These are phyloP conservation scores for Priceomyces medius DNA, from an alignment of 805 yeast genomes.

Conservation along the genomic window DNA sequence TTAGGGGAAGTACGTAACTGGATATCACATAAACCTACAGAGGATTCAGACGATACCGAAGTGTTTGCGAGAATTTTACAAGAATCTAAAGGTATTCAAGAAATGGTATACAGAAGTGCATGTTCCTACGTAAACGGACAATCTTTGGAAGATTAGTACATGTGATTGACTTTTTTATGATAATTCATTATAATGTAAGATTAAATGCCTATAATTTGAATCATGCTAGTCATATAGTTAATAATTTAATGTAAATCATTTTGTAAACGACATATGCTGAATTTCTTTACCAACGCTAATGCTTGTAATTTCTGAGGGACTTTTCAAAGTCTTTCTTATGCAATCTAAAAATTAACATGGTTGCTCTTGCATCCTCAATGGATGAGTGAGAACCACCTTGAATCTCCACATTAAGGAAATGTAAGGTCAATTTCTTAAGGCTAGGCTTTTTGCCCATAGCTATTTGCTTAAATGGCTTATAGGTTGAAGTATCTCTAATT, in stretches of 20 bases:
- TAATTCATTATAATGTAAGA: background rate
- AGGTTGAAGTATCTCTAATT: slow-evolving; percentile 75
- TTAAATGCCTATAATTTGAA: background rate
- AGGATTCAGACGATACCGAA: slow-evolving; percentile 10
- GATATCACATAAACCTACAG: slow-evolving; percentile 9
- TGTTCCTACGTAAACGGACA: slow-evolving; percentile 36
- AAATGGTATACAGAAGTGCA: slow-evolving; percentile 38
- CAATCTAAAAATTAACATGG: slow-evolving; percentile 75
- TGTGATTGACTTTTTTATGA: background rate
- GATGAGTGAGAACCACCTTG: slow-evolving; percentile 81
- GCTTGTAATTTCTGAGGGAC: slow-evolving; percentile 3
- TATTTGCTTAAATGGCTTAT: slow-evolving; percentile 54
- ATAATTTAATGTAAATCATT: slow-evolving; percentile 1
- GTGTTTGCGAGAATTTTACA: slow-evolving; percentile 12
- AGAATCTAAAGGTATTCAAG: slow-evolving; percentile 24
- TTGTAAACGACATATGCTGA: background rate
- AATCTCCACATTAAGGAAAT: slow-evolving; percentile 57
- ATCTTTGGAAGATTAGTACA: slow-evolving; percentile 28
- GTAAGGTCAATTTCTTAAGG: slow-evolving; percentile 61
- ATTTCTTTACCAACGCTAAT: background rate
- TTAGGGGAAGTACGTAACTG: slow-evolving; percentile 12
- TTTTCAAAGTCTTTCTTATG: slow-evolving; percentile 63
- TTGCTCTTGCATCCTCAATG: slow-evolving; percentile 85
- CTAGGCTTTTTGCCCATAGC: slow-evolving; percentile 72
- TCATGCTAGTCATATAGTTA: background rate